Percentiles rank a stretch among this genome's conserved stretches.
phyloP scores from a whole-genome alignment of 495 filamentous ascomycete species.

The Neurospora sublineolata region DNA sequence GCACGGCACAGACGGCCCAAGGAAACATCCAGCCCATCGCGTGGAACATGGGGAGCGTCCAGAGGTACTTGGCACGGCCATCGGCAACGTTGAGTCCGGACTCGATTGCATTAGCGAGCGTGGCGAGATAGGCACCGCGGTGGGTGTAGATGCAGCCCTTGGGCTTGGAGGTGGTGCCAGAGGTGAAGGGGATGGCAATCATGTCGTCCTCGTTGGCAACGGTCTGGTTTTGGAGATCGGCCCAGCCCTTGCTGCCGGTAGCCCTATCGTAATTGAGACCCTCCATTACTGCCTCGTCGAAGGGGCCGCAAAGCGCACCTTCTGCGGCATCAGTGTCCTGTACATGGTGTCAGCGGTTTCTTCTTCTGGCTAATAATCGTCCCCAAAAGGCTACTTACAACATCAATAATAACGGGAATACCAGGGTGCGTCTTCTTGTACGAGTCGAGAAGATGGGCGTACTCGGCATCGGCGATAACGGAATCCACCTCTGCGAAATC shows the following conservation, averaged over 20 bases:
- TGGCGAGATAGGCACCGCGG: conserved; percentile 73
- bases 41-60: conserved; percentile 92
- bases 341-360: conserved; percentile 1
- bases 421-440: conserved; percentile 48
- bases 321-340: conserved; percentile 71
- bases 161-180: conserved; percentile 80
- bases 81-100: conserved; percentile 62
- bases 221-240: conserved; percentile 53
- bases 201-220: conserved; percentile 60
- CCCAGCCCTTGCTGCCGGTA: conserved; percentile 61
- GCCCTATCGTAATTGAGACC: conserved; percentile 58
- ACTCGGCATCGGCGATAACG: conserved; percentile 85
- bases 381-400: conserved; percentile 15
- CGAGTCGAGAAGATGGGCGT: conserved; percentile 50
- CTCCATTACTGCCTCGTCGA: conserved; percentile 73
- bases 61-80: conserved; percentile 70
- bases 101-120: conserved; percentile 79
- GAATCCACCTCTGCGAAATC: conserved; percentile 70
- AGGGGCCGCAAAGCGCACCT: conserved; percentile 64
- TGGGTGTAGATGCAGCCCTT: conserved; percentile 94
- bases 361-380: not conserved
- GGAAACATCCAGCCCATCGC: conserved; percentile 82
- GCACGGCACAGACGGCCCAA: conserved; percentile 82
- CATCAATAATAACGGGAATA: conserved; percentile 64
- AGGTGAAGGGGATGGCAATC: conserved; percentile 77